phyloP scores from a whole-genome alignment of 225 moss, liverwort and hornwort genomes.

The Climacium dendroides region DNA sequence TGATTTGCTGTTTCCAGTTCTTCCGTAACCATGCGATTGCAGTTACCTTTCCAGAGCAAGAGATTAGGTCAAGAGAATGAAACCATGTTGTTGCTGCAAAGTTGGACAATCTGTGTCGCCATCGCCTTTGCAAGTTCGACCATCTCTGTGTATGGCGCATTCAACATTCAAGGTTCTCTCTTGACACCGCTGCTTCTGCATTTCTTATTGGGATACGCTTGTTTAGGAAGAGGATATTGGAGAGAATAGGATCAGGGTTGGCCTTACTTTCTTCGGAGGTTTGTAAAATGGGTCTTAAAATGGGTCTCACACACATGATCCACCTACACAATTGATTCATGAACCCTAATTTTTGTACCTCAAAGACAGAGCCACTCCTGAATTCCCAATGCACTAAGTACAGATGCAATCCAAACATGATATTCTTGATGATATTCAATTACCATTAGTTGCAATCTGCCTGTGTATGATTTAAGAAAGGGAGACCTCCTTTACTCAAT shows the following conservation, averaged over 20 bases:
- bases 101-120: background rate
- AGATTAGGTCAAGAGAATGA: background rate
- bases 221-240: background rate
- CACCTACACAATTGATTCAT: background rate
- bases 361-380: background rate
- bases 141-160: background rate
- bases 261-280: background rate
- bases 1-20: background rate
- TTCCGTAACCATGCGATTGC: background rate
- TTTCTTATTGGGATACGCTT: background rate
- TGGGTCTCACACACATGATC: background rate
- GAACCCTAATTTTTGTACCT: background rate
- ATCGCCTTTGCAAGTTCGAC: background rate
- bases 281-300: background rate
- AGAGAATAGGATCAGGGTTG: background rate
- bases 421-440: too few species aligned
- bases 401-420: background rate
- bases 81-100: background rate
- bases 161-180: background rate
- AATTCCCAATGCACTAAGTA: too few species aligned
- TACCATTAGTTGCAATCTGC: background rate
- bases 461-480: too few species aligned
- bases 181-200: too few species aligned
- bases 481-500: background rate
- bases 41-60: background rate